Evolutionary conservation across 129 eudicot genomes (phyloP), one percentile per base, ranked within the genome.

Genomic region (Solidago caesia): DNA sequence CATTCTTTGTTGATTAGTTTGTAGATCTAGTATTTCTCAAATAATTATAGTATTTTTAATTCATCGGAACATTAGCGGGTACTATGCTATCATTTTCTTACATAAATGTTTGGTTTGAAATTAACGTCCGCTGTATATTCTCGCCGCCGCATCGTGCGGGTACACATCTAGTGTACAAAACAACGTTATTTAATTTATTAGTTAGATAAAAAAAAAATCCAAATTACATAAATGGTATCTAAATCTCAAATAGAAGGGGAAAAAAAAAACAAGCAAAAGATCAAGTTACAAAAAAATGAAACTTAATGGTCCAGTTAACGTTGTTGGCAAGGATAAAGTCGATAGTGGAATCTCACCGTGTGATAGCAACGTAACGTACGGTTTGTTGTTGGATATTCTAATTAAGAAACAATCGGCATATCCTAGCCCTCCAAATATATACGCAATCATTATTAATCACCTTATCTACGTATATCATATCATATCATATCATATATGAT

Each of bases 331-430:
- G 6, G 16, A 76, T 16, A 27, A 55, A 56, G 53, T 73, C 9
- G 75, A 73, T 5, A 57, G 16, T 72, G 83, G 72, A 66, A 73
- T 73, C 33, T 41, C 64, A 79, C 60, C 83, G 29, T 26, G 27
- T 64, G 68, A 65, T 15, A 61, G 39, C 11, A 21, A 77, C 7
- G 6, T 53, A 12, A 53, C 5, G 59, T 12, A 48, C 12, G 5
- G 46, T 66, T 55, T 66, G 6, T 67, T 39, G 70, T 79, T 79
- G 78, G 75, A 79, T 73, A 67, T 73, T 46, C 83, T 15, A n/a
- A n/a, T n/a, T n/a, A 43, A 51, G n/a, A 73, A 64, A 15, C 56
- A 73, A 14, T 21, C 64, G 39, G 64, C 66, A 72, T 65, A 72
- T 79, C 74, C 21, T 21, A 21, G 21, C 21, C 74, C 83, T 56